These are phyloP conservation scores for Xylaria sp. DNA, from an alignment of 2,329 filamentous ascomycete genomes.

Conservation along the genomic window DNA sequence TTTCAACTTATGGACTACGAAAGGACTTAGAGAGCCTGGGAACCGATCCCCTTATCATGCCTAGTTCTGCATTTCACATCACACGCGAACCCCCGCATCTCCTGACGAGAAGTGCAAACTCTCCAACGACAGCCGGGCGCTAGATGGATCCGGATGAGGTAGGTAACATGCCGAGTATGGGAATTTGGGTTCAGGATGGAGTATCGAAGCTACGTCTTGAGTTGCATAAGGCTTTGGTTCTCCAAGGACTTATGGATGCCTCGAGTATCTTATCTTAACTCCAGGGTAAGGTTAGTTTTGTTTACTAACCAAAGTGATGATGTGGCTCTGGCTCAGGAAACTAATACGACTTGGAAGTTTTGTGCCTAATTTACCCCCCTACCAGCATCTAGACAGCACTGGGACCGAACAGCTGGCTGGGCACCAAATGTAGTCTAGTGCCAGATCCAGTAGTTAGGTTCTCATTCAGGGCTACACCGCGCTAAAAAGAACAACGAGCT, in stretches of 20 bases:
- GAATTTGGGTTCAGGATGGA: neutral
- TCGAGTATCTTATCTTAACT: neutral
- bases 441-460: neutral
- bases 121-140: slow-evolving; percentile 23
- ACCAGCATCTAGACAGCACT: neutral
- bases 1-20: neutral
- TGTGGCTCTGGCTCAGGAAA: neutral
- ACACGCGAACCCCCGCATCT: slow-evolving; percentile 23
- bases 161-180: slow-evolving; percentile 10
- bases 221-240: neutral
- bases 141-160: slow-evolving; percentile 15
- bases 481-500: slow-evolving; percentile 22
- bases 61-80: slow-evolving; percentile 26
- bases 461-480: neutral
- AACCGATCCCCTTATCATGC: slow-evolving; percentile 23
- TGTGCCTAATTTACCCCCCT: neutral
- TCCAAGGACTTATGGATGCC: neutral
- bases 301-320: slow-evolving; percentile 1
- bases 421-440: slow-evolving; percentile 9
- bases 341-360: neutral
- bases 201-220: neutral
- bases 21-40: neutral
- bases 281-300: neutral
- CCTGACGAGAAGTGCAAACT: slow-evolving; percentile 13
- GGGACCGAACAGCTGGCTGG: neutral